phyloP scores from a whole-genome alignment of 148 eudicot species.

The Rheum nobile region DNA sequence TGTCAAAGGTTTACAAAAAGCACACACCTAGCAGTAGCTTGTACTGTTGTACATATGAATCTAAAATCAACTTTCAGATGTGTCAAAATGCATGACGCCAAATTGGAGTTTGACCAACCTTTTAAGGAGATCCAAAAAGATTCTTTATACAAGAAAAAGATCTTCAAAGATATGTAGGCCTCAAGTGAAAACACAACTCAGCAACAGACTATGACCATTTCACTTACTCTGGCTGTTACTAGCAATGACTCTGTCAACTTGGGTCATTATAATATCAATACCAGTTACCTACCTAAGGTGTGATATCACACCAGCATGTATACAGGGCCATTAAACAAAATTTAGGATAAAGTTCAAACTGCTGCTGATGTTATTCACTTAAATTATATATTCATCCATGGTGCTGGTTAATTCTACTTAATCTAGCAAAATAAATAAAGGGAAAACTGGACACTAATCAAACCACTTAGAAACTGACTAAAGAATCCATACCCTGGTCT shows the following conservation, averaged over 20 bases:
- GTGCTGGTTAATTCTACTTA: neutral
- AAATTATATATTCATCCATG: neutral
- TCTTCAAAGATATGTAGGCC: neutral
- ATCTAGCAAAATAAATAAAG: neutral
- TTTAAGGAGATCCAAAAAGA: neutral
- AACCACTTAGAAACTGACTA: neutral
- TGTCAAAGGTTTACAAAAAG: too few relatives aligned
- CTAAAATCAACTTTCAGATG: neutral
- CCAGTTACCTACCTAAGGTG: neutral
- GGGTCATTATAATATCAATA: neutral
- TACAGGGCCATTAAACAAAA: neutral
- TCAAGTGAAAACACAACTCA: neutral
- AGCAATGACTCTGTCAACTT: neutral
- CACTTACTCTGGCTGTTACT: neutral
- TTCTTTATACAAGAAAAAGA: neutral
- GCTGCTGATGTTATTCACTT: neutral
- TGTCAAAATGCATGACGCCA: neutral
- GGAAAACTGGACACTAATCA: neutral
- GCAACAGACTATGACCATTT: neutral
- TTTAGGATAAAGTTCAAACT: neutral
- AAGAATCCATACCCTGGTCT: slow-evolving; percentile 10
- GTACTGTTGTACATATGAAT: neutral
- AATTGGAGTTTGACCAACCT: neutral
- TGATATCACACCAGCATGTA: neutral
- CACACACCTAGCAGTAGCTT: neutral